Evolutionary conservation across 2,329 filamentous ascomycete species (phyloP).

Genomic region (Cryphonectria parasitica): DNA sequence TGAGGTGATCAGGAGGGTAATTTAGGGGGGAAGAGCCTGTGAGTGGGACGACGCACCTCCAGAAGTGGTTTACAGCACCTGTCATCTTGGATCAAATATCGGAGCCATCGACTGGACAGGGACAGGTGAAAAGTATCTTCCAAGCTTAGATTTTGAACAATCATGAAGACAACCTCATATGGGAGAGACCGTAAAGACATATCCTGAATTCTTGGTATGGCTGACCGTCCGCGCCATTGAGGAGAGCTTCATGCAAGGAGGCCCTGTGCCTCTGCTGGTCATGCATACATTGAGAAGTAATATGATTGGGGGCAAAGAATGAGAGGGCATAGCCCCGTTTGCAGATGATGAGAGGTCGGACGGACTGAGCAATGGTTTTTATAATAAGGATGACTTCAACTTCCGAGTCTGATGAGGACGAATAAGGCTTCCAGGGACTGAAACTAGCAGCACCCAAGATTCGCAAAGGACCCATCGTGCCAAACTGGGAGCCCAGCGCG

Average conservation of each 20-base stretch:
- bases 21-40: no score
- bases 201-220: slow-evolving; percentile 7
- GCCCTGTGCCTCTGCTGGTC: background rate
- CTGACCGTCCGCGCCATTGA: slow-evolving; percentile 15
- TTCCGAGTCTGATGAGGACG: background rate
- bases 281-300: background rate
- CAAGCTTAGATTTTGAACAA: slow-evolving; percentile 58
- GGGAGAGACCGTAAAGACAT: slow-evolving; percentile 52
- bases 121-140: slow-evolving; percentile 63
- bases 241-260: background rate
- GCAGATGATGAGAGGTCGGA: background rate
- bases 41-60: slow-evolving; percentile 50
- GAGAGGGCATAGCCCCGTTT: background rate
- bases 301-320: background rate
- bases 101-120: slow-evolving; percentile 55
- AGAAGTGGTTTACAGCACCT: slow-evolving; percentile 61
- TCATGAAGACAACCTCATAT: slow-evolving; percentile 66
- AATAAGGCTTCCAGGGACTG: background rate
- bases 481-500: background rate
- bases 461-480: background rate
- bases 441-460: background rate
- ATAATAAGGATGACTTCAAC: background rate
- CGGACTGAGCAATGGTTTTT: background rate
- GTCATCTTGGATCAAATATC: slow-evolving; percentile 54
- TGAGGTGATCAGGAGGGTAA: background rate